Base-by-base conservation (phyloP, 2,329 filamentous ascomycete species). In the Cordyceps farinosa region DNA sequence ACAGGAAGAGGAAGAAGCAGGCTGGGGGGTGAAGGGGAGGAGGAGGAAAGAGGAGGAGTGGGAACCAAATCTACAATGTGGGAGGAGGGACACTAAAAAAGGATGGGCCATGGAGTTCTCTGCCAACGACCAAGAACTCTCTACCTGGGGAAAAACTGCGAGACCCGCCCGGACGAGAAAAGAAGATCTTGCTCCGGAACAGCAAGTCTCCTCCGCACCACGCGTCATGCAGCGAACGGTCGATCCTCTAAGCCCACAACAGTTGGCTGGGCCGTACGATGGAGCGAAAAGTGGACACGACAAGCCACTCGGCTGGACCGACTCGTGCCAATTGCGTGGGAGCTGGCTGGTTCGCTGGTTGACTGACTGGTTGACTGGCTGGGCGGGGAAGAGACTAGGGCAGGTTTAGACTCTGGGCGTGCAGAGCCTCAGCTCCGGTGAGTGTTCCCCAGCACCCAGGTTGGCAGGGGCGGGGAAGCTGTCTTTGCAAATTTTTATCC, bases 141-240 rank as follows among this genome's bases (percentile, higher is more conserved):
- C 27, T 22, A 17, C 3, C n/a, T 17, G 44, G n/a, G n/a, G 27
- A 22, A 22, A 22, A 22, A 47, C 22, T 47, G 44, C 44, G 15
- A 15, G 57, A 52, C 38, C 58, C 58, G 38, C 58, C 45, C 11
- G n/a, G 13, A 22, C 42, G n/a, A 22, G 17, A 6, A 5, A 44
- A 61, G 48, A 32, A 40, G 58, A 61, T 61, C 48, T 61, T 53
- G 48, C 22, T 42, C 58, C 38, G 38, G 48, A 53, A 53, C 17
- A 61, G 48, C 58, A 53, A 52, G n/a, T 50, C 36, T 60, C 47
- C 36, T 60, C 57, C 38, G 58, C 58, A 60, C 58, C 38, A n/a
- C 48, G 30, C 48, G 58, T 51, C 57, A 52, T 61, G 58, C 58
- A 52, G 36, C 17, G 38, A 61, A 61, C 38, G 48, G 58, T 53